phyloP scores from a whole-genome alignment of 225 moss, liverwort and hornwort species.

The Physcomitrium patens region DNA sequence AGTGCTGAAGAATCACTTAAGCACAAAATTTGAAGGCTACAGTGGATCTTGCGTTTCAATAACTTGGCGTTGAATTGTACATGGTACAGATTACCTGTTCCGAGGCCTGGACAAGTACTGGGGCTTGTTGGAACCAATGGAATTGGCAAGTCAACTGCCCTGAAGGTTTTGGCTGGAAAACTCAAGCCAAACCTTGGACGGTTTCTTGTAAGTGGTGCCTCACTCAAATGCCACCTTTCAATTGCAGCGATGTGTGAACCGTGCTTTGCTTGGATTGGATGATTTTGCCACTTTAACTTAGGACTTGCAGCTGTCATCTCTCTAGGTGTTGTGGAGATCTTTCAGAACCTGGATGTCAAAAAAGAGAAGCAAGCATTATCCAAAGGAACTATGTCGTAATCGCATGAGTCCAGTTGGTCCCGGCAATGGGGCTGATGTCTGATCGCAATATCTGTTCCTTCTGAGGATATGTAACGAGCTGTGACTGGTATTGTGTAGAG shows the following conservation, averaged over 20 bases:
- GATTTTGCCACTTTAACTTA: neutral
- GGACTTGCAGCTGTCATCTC: neutral
- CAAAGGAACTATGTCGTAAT: neutral
- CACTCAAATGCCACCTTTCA: too few relatives aligned
- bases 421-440: neutral
- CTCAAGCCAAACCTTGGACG: conserved; percentile 97
- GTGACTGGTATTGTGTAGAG: conserved; percentile 47
- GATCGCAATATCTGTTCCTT: neutral
- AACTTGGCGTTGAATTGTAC: neutral
- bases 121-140: conserved; percentile 97
- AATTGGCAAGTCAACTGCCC: conserved; percentile 96
- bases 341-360: neutral
- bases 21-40: neutral
- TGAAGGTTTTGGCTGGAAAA: conserved; percentile 98
- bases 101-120: conserved; percentile 93
- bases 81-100: conserved; percentile 87
- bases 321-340: neutral
- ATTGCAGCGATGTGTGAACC: neutral
- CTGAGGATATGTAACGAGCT: neutral
- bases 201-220: conserved; percentile 64
- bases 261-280: neutral
- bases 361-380: neutral
- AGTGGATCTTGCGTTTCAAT: neutral
- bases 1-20: neutral
- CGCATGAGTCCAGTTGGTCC: neutral